Base-by-base conservation (phyloP, 2,329 filamentous ascomycete genomes). In the Pleoardoris graminearum region DNA sequence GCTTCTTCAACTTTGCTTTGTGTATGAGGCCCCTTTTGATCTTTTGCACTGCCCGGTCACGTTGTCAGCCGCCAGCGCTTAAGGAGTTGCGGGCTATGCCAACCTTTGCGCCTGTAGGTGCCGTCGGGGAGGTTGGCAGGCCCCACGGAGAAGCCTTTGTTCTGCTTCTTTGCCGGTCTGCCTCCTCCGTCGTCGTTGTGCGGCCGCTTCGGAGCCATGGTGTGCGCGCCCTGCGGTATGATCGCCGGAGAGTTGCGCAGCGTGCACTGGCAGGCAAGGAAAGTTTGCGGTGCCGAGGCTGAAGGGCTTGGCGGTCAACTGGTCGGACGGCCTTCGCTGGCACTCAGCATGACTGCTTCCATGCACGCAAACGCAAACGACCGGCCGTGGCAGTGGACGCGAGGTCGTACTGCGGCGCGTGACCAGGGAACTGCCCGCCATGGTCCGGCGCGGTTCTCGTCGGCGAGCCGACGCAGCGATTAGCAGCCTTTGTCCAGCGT, bases 91-190 rank as follows among this genome's bases (percentile, higher is more conserved):
- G 21, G 2, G 27, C 21, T 25, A 37, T 46, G 21, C 19, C 30
- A 66, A 86, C 85, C 81, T 79, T 96, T 96, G 65, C 93, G 86
- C 66, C 85, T 85, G 82, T 94, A 90, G 19, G 88, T 87, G 50
- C 93, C 92, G 72, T 97, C 92, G 35, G 93, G 93, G 22, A 97
- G 80, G 72, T 97, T 96, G 32, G 88, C 88, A 25, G 93, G 92
- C 0, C 92, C 93, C 51, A 97, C 88, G 35, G 83, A 83, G 77
- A 97, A 97, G 45, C 90, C 91, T 62, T 89, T 87, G 59, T 77
- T 82, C 57, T 69, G 66, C 58, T 81, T 83, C 67, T 83, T 81
- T 8, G 51, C 52, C 12, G 57, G 44, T 27, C 45, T 55, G 48
- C 47, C 53, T 37, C 60, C 77, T 37, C 60, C 77, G 32, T 72